Evolutionary conservation across 257 asterid species (phyloP).

Genomic region (Ajuga chamaepitys): DNA sequence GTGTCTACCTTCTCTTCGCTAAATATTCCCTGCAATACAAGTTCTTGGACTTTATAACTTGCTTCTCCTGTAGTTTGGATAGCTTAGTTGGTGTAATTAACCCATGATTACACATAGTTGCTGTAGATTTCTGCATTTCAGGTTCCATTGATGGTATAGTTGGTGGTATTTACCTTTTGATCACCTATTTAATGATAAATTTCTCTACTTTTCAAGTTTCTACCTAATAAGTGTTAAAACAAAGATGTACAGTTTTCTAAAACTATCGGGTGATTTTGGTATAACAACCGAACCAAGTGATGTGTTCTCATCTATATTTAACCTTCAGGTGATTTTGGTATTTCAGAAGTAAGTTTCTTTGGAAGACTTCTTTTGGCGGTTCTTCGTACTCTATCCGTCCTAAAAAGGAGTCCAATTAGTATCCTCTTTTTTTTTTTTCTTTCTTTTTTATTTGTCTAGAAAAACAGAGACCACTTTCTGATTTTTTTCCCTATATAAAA

Average conservation of each 20-base stretch:
- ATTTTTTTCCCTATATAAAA: too few species aligned
- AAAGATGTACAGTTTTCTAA: not conserved
- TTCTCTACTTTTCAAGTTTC: not conserved
- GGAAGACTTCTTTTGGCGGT: too few species aligned
- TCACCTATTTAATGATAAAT: too few species aligned
- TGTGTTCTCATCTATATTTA: too few species aligned
- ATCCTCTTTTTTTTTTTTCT: too few species aligned
- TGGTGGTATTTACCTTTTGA: not conserved
- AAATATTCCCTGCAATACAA: constrained; percentile 29
- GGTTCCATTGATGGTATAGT: not conserved
- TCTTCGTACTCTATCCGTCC: too few species aligned
- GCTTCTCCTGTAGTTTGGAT: not conserved
- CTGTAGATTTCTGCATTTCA: not conserved
- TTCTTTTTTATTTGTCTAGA: too few species aligned
- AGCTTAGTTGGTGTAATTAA: not conserved
- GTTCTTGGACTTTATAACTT: not conserved
- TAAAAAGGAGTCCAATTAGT: too few species aligned
- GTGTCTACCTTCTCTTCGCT: constrained; percentile 33
- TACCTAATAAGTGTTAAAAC: not conserved
- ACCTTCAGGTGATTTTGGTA: not conserved
- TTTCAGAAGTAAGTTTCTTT: too few species aligned
- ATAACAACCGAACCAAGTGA: too few species aligned
- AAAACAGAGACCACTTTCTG: too few species aligned
- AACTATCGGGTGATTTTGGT: too few species aligned
- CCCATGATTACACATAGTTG: not conserved